A percentile compares a stretch with the other conserved stretches of the same genome.
Conservation (phyloP, 2,329 filamentous ascomycete species). For the Chrysosphaeria jannelii region DNA sequence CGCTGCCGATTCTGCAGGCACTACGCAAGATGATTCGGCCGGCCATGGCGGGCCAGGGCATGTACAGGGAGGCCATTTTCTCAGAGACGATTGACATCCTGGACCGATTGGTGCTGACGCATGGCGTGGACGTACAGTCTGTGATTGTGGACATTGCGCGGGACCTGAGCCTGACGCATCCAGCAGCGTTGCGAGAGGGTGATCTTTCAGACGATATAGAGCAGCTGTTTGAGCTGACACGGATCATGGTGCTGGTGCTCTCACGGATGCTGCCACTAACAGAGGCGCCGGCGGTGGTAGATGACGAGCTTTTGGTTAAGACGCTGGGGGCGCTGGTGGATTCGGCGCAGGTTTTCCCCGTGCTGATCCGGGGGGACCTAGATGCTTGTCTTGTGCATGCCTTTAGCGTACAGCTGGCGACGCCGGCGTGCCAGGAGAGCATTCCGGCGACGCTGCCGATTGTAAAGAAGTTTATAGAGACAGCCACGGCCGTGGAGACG, state of each 20-base stretch:
- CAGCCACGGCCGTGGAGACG: conserved; percentile 24
- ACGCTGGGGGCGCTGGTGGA: conserved; percentile 72
- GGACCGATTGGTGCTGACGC: conserved; percentile 73
- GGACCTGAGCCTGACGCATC: conserved; percentile 70
- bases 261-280: conserved; percentile 64
- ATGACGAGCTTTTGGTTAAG: conserved; percentile 47
- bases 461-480: conserved; percentile 66
- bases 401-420: conserved; percentile 75
- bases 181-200: conserved; percentile 53
- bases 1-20: conserved; percentile 56
- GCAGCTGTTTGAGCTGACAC: conserved; percentile 83
- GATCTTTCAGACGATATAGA: conserved; percentile 91
- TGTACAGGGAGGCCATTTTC: conserved; percentile 88
- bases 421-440: conserved; percentile 63
- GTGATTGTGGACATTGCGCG: conserved; percentile 87
- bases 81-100: conserved; percentile 91
- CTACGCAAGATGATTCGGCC: conserved; percentile 87
- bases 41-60: conserved; percentile 80
- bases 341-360: conserved; percentile 80
- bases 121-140: conserved; percentile 61
- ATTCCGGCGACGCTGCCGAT: conserved; percentile 75
- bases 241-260: conserved; percentile 82
- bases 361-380: conserved; percentile 85
- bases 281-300: conserved; percentile 66
- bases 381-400: conserved; percentile 94